Base-by-base conservation (phyloP, 2,329 filamentous ascomycete genomes). In the Thyridium curvatum region DNA sequence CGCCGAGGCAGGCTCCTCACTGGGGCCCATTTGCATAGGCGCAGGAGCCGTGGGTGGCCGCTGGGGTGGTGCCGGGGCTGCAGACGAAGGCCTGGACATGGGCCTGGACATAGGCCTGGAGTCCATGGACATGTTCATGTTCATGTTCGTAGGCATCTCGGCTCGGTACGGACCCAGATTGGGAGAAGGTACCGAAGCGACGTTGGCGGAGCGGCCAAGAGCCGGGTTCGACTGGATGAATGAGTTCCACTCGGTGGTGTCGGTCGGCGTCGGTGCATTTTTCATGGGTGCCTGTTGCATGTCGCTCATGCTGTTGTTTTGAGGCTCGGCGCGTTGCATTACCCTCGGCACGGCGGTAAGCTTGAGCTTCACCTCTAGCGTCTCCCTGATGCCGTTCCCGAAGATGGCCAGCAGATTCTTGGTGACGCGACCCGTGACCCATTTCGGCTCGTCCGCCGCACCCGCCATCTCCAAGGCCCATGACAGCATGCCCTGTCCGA, bases 401-500 rank as follows among this genome's bases (percentile, higher is more conserved):
- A 97, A 94, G 17, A 96, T 70, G 9, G 85, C 86, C 34, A 94
- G 70, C 33, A 89, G 66, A 56, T 94, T 96, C 56, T 85, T 87
- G 54, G 86, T 88, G 39, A 98, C 86, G 28, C 89, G 84, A 41
- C 93, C 93, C 8, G 91, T 96, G 46, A 98, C 83, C 62, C 89
- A 69, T 45, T 67, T 71, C 54, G 79, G 79, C 50, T 82, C 73
- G 40, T 79, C 71, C 36, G 71, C 70, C 18, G 71, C 66, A 14
- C 68, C 68, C 42, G 71, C 12, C 71, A 39, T 72, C 54, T 56
- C 78, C 34, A 97, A 71, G 16, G 83, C 79, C 76, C 85, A 84
- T 30, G 93, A 97, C 15, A 98, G 71, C 81, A 97, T 87, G 38
- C 94, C 93, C 62, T 98, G 91, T 16, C 93, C 93, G 17, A 96